Conservation (phyloP, 371 early-diverging fungal genomes). For the Zychaea mexicana region DNA sequence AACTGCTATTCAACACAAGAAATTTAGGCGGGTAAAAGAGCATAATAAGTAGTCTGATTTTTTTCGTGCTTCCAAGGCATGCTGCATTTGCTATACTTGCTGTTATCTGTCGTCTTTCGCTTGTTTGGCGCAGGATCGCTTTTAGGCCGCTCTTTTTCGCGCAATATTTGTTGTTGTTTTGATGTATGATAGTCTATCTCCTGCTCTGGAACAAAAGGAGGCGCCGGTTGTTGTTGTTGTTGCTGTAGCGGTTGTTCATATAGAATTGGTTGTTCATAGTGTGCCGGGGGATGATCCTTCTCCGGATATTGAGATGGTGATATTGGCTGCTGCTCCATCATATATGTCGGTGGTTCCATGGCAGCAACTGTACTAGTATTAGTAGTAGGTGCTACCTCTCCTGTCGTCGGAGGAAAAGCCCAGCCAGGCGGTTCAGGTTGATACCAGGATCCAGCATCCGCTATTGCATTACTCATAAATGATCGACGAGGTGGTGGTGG, state of each 20-base stretch:
- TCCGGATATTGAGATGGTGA: background rate
- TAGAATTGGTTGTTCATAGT: background rate
- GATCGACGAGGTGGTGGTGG: constrained; percentile 25
- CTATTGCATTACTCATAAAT: constrained; percentile 1
- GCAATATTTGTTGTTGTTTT: too few relatives aligned
- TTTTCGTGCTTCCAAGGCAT: background rate
- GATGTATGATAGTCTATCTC: too few relatives aligned
- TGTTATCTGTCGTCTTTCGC: too few relatives aligned
- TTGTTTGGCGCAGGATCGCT: too few relatives aligned
- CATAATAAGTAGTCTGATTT: background rate
- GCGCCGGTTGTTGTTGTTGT: background rate
- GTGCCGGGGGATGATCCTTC: background rate
- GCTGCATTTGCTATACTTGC: too few relatives aligned
- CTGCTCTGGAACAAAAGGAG: too few relatives aligned
- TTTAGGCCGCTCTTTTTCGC: too few relatives aligned
- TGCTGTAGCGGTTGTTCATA: background rate
- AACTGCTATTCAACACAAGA: background rate
- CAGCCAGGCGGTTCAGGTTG: background rate
- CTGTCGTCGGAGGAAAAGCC: constrained; percentile 7
- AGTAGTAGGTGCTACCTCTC: background rate
- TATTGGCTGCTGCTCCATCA: background rate
- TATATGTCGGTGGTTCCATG: background rate
- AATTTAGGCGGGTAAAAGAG: too few relatives aligned
- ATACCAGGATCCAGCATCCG: constrained; percentile 5
- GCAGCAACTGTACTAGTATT: background rate